A percentile compares a stretch with the other conserved stretches of the same genome.
phyloP scores from a whole-genome alignment of 495 filamentous ascomycete species.

The Aspergillus sclerotioniger region DNA sequence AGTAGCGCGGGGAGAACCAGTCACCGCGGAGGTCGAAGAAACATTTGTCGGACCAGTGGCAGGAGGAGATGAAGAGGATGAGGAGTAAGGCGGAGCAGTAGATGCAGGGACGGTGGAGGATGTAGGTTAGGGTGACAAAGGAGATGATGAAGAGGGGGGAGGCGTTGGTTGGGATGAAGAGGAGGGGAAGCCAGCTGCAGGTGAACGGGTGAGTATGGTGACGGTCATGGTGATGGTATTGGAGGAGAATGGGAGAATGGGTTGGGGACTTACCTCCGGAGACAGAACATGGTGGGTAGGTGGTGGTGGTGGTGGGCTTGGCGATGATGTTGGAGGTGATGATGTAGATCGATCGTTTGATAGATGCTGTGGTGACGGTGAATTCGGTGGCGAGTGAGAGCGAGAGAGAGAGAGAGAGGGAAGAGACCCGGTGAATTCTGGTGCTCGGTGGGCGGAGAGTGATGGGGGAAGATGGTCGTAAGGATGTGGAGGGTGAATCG shows the following conservation, averaged over 20 bases:
- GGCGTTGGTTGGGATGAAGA: conserved; percentile 63
- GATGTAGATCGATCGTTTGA: too few species aligned
- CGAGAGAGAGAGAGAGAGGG: conserved; percentile 4
- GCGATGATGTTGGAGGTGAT: too few species aligned
- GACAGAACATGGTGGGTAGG: conserved; percentile 68
- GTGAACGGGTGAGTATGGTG: conserved; percentile 35
- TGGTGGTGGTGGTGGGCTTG: conserved; percentile 4
- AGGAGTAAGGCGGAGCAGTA: conserved; percentile 88
- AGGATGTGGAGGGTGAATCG: background rate
- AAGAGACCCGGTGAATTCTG: conserved; percentile 3
- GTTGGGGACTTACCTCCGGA: conserved; percentile 61
- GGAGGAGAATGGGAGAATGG: background rate
- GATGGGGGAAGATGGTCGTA: background rate
- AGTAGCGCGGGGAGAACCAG: conserved; percentile 73
- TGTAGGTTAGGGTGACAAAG: conserved; percentile 86
- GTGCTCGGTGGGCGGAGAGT: background rate
- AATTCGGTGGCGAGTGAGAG: conserved; percentile 11
- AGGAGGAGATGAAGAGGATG: conserved; percentile 84
- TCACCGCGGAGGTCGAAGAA: conserved; percentile 81
- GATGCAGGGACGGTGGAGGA: conserved; percentile 84
- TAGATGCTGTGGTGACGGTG: conserved; percentile 1
- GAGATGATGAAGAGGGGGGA: conserved; percentile 84
- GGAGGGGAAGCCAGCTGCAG: conserved; percentile 44
- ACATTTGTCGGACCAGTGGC: conserved; percentile 87
- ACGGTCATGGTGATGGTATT: background rate